phyloP scores from a whole-genome alignment of 2,329 filamentous ascomycete genomes.

The Dothiorella sarmentorum region DNA sequence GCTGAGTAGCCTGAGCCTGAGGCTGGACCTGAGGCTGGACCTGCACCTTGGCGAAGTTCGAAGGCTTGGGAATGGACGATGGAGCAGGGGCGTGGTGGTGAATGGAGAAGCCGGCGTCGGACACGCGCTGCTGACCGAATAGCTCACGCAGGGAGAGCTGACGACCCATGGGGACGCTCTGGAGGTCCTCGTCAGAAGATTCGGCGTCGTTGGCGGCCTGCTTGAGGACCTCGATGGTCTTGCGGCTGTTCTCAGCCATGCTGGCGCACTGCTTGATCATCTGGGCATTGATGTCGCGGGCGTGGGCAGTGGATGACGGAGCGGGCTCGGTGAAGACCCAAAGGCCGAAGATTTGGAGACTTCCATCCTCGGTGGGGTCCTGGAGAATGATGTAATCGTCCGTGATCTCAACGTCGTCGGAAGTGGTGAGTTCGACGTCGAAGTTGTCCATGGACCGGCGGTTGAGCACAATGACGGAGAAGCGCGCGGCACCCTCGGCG shows the following conservation, averaged over 20 bases:
- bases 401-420: constrained; percentile 45
- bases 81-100: constrained; percentile 36
- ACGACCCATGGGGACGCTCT: constrained; percentile 50
- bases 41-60: no score
- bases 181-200: constrained; percentile 28
- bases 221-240: constrained; percentile 31
- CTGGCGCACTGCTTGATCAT: constrained; percentile 55
- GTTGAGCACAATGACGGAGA: constrained; percentile 46
- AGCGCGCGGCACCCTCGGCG: constrained; percentile 39
- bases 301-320: constrained; percentile 53
- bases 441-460: constrained; percentile 49
- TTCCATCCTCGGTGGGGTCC: constrained; percentile 34
- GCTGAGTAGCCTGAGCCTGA: background rate
- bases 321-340: constrained; percentile 63
- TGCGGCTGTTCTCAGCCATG: constrained; percentile 49
- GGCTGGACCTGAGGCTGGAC: no score
- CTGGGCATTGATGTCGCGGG: constrained; percentile 49
- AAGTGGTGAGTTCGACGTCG: constrained; percentile 40
- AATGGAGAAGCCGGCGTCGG: constrained; percentile 51
- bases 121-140: constrained; percentile 53
- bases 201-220: constrained; percentile 20
- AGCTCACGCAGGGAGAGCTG: constrained; percentile 53
- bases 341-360: constrained; percentile 53
- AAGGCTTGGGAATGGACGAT: background rate
- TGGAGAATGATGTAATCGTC: constrained; percentile 61